Conservation (phyloP, 495 filamentous ascomycete species). For the Xylaria curta region DNA sequence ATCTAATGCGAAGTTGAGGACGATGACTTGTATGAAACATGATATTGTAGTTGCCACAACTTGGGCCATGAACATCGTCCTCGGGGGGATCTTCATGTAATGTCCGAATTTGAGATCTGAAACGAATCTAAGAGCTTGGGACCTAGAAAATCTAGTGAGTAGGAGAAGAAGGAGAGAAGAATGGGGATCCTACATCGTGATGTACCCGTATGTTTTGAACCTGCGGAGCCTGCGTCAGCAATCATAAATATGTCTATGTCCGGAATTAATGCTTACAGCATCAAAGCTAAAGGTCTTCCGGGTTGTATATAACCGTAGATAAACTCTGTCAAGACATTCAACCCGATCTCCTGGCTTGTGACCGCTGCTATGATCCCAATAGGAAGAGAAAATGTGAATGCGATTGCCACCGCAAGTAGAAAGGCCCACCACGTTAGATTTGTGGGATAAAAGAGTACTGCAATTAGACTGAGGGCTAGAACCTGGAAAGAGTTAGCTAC, state of each 20-base stretch:
- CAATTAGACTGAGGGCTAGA: conserved; percentile 66
- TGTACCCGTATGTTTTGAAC: conserved; percentile 79
- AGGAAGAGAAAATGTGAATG: conserved; percentile 60
- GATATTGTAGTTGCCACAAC: conserved; percentile 70
- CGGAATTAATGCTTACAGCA: conserved; percentile 53
- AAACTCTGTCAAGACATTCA: conserved; percentile 75
- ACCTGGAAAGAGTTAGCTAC: conserved; percentile 51
- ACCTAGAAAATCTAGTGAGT: conserved; percentile 34
- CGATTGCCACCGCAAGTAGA: conserved; percentile 65
- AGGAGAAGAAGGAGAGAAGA: neutral
- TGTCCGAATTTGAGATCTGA: conserved; percentile 66
- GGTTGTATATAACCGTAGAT: conserved; percentile 74
- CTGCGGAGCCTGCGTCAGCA: conserved; percentile 34
- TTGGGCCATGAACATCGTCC: conserved; percentile 72
- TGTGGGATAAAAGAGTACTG: conserved; percentile 68
- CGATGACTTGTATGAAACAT: conserved; percentile 69
- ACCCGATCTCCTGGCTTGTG: conserved; percentile 71
- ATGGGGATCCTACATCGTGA: conserved; percentile 59
- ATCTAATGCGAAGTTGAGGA: conserved; percentile 69
- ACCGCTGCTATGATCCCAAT: conserved; percentile 68
- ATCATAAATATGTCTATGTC: neutral
- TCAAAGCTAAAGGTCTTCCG: conserved; percentile 68
- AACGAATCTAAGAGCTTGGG: conserved; percentile 61
- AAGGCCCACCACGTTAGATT: conserved; percentile 73
- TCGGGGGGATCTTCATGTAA: conserved; percentile 74